Conservation (phyloP, 305 asterid species). For the Lippia alba region DNA sequence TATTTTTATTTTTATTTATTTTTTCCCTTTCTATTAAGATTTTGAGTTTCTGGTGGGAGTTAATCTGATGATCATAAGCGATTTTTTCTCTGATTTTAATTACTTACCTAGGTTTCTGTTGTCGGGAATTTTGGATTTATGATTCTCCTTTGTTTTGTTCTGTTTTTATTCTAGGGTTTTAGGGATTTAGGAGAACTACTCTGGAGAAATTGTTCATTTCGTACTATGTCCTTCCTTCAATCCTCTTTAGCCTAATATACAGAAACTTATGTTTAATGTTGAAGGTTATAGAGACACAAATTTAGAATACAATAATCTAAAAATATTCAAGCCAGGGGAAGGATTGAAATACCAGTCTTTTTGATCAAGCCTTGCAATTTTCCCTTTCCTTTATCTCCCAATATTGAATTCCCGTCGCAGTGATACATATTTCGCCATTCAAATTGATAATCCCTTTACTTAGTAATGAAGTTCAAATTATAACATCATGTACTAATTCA, state of each 20-base stretch:
- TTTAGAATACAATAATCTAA: neutral
- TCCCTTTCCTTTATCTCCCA: conserved; percentile 9
- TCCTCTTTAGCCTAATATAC: conserved; percentile 5
- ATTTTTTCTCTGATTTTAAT: neutral
- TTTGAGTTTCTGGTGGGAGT: conserved; percentile 4
- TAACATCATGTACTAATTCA: no score
- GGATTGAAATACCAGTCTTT: neutral
- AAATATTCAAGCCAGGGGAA: no score
- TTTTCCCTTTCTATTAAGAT: neutral
- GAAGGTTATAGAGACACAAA: neutral
- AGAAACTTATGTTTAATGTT: neutral
- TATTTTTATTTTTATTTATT: neutral
- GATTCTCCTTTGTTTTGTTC: neutral
- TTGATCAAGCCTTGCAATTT: neutral
- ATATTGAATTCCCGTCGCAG: neutral
- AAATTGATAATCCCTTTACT: neutral
- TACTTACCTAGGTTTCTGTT: neutral
- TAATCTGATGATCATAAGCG: neutral
- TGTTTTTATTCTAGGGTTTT: conserved; percentile 12
- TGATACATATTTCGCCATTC: neutral
- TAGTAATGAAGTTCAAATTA: no score
- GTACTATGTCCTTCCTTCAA: neutral
- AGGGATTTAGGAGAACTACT: conserved; percentile 13
- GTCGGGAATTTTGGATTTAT: neutral
- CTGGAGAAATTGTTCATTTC: neutral